phyloP scores from a whole-genome alignment of 2,329 filamentous ascomycete species.

The Aspergillus novofumigatus region DNA sequence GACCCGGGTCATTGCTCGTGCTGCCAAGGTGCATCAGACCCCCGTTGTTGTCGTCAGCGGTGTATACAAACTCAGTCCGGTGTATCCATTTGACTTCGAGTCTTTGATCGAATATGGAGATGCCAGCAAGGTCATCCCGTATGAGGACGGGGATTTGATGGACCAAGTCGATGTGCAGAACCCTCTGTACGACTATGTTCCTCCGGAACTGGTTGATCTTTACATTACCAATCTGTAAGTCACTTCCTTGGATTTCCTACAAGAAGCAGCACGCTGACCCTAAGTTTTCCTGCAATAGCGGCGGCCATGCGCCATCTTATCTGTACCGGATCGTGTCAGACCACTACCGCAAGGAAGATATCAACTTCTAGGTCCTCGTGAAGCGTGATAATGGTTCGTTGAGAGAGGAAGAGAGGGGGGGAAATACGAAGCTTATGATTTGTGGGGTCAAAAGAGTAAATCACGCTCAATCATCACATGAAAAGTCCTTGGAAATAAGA shows the following conservation, averaged over 20 bases:
- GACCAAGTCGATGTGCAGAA: slow-evolving; percentile 73
- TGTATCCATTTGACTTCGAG: slow-evolving; percentile 79
- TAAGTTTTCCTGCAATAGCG: slow-evolving; percentile 34
- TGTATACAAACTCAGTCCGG: slow-evolving; percentile 89
- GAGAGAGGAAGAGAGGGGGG: slow-evolving; percentile 5
- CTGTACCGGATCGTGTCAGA: slow-evolving; percentile 63
- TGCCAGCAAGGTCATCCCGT: slow-evolving; percentile 69
- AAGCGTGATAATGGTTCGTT: neutral
- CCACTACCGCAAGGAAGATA: slow-evolving; percentile 61
- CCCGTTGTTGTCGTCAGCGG: slow-evolving; percentile 86
- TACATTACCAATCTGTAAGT: slow-evolving; percentile 75
- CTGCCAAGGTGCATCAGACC: slow-evolving; percentile 75
- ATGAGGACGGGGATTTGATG: slow-evolving; percentile 74
- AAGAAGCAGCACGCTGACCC: slow-evolving; percentile 12
- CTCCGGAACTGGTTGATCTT: slow-evolving; percentile 60
- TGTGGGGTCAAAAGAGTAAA: neutral
- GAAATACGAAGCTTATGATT: slow-evolving; percentile 7
- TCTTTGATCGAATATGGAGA: slow-evolving; percentile 83
- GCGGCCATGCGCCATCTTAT: slow-evolving; percentile 61
- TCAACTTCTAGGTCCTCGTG: slow-evolving; percentile 39
- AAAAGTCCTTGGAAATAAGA: neutral
- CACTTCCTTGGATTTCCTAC: neutral
- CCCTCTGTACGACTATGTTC: slow-evolving; percentile 77
- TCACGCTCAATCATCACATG: neutral
- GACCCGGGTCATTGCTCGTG: slow-evolving; percentile 76